Base-by-base conservation (phyloP, 2,329 filamentous ascomycete genomes). In the Alternaria sp. region DNA sequence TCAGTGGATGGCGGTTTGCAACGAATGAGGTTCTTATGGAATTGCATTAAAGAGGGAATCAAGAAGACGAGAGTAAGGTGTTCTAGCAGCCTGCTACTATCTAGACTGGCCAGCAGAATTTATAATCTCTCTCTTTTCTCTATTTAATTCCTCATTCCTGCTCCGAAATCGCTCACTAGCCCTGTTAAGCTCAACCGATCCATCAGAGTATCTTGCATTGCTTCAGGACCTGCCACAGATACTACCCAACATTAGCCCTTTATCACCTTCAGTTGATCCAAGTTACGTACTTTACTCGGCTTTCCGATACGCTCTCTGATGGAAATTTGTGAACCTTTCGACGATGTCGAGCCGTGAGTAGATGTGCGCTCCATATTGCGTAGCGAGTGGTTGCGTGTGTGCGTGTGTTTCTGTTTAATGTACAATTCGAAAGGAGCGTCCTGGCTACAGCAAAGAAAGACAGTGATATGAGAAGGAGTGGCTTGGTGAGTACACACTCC, bases 1-100 rank as follows among this genome's bases (percentile, higher is more conserved):
- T 76, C n/a, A 69, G 63, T 22, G 69, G 73, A 6, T 66, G 59
- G 60, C 60, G 48, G 5, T 76, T 75, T 38, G 38, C 30, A 34
- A 76, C 67, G 27, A 71, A 74, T 22, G 72, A 73, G 50, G 54
- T 69, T 4, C 34, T 65, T 16, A 59, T 74, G 58, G 59, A 63
- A 27, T 68, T 74, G 11, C 53, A 70, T 30, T 56, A 14, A 49
- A 38, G 32, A 32, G 32, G 27, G 18, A n/a, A 49, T 6, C 11
- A 38, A 6, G 16, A 28, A 14, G 16, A 38, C 2, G 12, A 18
- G 32, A 25, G 32, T 50, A 38, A 3, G 22, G 46, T n/a, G 20
- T 14, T 25, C 36, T 50, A 50, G 32, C 32, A 38, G 46, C 46
- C 20, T 38, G 46, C 32, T 50, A 20, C 32, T 50, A 50, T 8